Evolutionary conservation across 2,329 filamentous ascomycete genomes (phyloP).

Genomic region (Monilinia fructicola): DNA sequence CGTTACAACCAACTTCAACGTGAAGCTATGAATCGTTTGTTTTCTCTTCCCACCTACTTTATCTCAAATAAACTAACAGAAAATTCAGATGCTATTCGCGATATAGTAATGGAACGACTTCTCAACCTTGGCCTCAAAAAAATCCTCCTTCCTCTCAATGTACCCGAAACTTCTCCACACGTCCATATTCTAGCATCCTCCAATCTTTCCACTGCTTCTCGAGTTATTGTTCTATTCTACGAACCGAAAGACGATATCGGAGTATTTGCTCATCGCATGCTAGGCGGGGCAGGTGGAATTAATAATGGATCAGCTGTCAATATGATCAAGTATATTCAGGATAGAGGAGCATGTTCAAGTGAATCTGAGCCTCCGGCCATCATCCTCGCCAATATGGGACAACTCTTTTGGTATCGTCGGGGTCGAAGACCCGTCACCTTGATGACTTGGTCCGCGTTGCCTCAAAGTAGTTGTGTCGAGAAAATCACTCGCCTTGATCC

Average conservation of each 20-base stretch:
- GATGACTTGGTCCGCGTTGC: slow-evolving; percentile 56
- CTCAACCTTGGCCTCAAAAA: slow-evolving; percentile 57
- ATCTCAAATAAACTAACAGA: neutral
- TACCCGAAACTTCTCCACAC: slow-evolving; percentile 52
- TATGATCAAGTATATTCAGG: slow-evolving; percentile 52
- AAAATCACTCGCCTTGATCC: slow-evolving; percentile 52
- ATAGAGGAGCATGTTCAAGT: slow-evolving; percentile 24
- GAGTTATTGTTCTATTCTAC: slow-evolving; percentile 73
- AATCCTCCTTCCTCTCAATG: slow-evolving; percentile 60
- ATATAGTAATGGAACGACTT: slow-evolving; percentile 63
- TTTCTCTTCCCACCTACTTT: neutral
- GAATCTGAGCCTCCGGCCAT: slow-evolving; percentile 53
- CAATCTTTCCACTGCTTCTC: slow-evolving; percentile 55
- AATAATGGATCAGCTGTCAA: slow-evolving; percentile 68
- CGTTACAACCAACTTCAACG: slow-evolving; percentile 75
- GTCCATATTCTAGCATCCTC: slow-evolving; percentile 66
- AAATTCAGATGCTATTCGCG: slow-evolving; percentile 58
- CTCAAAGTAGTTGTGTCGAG: slow-evolving; percentile 63
- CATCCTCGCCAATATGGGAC: slow-evolving; percentile 74
- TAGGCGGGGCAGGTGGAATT: slow-evolving; percentile 64
- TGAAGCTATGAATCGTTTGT: slow-evolving; percentile 69
- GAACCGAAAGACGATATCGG: slow-evolving; percentile 72
- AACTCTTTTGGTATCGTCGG: slow-evolving; percentile 73
- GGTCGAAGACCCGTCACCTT: slow-evolving; percentile 59
- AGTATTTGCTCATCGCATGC: slow-evolving; percentile 67